Conservation (phyloP, 768 basidiomycete species). For the Phaeotremella fagi region DNA sequence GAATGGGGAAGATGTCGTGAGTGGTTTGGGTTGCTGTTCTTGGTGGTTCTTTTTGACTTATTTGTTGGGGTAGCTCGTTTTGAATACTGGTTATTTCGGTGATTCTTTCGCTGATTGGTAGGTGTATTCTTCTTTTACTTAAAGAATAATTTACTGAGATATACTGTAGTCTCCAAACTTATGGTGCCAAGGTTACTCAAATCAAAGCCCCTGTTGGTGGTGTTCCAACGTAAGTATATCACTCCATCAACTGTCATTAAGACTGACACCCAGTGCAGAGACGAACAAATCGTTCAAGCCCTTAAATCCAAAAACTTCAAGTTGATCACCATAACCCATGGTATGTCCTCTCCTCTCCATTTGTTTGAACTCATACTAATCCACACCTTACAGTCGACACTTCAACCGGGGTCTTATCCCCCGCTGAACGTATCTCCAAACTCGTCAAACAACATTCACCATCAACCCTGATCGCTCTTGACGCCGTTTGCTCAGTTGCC, state of each 20-base stretch:
- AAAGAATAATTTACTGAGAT: neutral
- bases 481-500: constrained; percentile 94
- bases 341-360: constrained; percentile 10
- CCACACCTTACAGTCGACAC: constrained; percentile 39
- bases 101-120: constrained; percentile 85
- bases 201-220: constrained; percentile 77
- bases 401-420: constrained; percentile 69
- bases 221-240: constrained; percentile 54
- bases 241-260: neutral
- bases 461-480: constrained; percentile 76
- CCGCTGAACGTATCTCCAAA: constrained; percentile 69
- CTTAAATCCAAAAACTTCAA: constrained; percentile 79
- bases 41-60: neutral
- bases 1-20: constrained; percentile 44
- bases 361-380: constrained; percentile 1
- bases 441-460: constrained; percentile 73
- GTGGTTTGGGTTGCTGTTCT: neutral
- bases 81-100: constrained; percentile 91
- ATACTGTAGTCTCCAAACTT: constrained; percentile 64
- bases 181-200: constrained; percentile 82
- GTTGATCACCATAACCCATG: constrained; percentile 86
- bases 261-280: constrained; percentile 9
- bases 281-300: constrained; percentile 51
- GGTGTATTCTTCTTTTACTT: constrained; percentile 23
- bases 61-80: constrained; percentile 60